Conservation (phyloP, 305 asterid genomes). For the Lippia alba region DNA sequence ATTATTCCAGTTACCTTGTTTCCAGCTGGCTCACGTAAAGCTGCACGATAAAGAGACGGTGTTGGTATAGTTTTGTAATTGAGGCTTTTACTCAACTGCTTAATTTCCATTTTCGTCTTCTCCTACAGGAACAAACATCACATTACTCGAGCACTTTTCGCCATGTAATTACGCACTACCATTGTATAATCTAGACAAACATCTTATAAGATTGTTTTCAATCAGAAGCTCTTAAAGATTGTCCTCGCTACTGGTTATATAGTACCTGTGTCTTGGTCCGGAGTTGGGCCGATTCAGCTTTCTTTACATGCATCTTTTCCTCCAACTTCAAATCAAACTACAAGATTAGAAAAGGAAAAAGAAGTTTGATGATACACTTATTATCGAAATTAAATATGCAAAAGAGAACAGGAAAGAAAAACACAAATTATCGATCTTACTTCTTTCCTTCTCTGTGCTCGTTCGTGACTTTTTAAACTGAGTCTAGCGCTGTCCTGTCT, state of each 20-base stretch:
- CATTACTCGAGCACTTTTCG: neutral
- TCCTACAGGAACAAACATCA: slow-evolving; percentile 36
- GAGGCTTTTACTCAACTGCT: slow-evolving; percentile 46
- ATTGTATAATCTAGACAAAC: too few relatives aligned
- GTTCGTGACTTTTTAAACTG: slow-evolving; percentile 47
- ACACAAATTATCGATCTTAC: slow-evolving; percentile 30
- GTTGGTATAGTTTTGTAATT: slow-evolving; percentile 40
- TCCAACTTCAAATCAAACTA: slow-evolving; percentile 44
- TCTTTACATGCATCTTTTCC: slow-evolving; percentile 51
- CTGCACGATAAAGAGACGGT: slow-evolving; percentile 42
- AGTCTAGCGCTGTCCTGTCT: slow-evolving; percentile 43
- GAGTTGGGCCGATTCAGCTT: slow-evolving; percentile 42
- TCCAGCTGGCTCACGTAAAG: slow-evolving; percentile 37
- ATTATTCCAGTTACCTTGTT: slow-evolving; percentile 45
- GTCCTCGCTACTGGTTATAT: neutral
- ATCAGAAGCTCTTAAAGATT: neutral
- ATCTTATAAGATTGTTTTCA: too few relatives aligned
- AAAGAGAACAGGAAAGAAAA: neutral
- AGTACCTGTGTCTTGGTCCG: slow-evolving; percentile 53
- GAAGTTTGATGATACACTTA: too few relatives aligned
- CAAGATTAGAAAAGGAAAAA: neutral
- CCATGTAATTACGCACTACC: too few relatives aligned
- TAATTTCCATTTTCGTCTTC: slow-evolving; percentile 37
- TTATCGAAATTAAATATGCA: neutral
- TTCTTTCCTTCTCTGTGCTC: slow-evolving; percentile 55